A percentile compares a stretch with the other conserved stretches of the same genome.
Evolutionary conservation across 2,329 filamentous ascomycete genomes (phyloP).

Genomic region (Fusarium sp.): DNA sequence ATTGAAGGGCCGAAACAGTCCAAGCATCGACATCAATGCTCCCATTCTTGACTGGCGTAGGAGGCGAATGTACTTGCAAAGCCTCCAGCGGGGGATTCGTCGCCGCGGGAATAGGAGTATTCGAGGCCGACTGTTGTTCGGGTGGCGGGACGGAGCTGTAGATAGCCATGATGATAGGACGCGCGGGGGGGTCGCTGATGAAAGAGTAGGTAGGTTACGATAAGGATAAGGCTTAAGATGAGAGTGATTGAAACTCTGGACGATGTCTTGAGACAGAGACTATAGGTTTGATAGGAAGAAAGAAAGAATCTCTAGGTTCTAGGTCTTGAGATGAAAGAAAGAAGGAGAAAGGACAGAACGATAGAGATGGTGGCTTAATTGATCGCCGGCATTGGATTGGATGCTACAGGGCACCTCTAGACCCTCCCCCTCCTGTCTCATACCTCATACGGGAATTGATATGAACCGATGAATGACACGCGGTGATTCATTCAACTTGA

Average conservation of each 20-base stretch:
- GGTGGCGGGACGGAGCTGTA: conserved; percentile 62
- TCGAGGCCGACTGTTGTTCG: conserved; percentile 43
- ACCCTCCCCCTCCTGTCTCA: conserved; percentile 12
- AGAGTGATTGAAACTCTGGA: neutral
- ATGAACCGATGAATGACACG: conserved; percentile 34
- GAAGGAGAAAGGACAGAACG: neutral
- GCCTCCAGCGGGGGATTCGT: conserved; percentile 26
- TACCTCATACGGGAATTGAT: conserved; percentile 10
- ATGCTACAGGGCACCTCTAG: conserved; percentile 4
- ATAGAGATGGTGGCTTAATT: conserved; percentile 20
- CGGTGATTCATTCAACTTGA: conserved; percentile 36
- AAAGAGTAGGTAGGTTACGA: neutral
- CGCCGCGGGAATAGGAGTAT: conserved; percentile 20
- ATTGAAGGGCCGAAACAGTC: conserved; percentile 67
- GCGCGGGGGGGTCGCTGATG: neutral
- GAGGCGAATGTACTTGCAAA: conserved; percentile 29
- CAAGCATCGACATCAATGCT: conserved; percentile 72
- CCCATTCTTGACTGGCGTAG: conserved; percentile 37
- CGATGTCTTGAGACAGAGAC: neutral
- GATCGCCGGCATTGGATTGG: conserved; percentile 19
- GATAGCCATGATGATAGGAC: conserved; percentile 56
- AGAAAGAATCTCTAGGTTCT: neutral
- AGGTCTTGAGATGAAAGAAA: neutral
- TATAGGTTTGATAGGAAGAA: neutral
- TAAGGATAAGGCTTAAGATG: neutral